These are phyloP conservation scores for Vitis rupestris DNA, from an alignment of 164 flowering plant genomes.

Conservation along the genomic window DNA sequence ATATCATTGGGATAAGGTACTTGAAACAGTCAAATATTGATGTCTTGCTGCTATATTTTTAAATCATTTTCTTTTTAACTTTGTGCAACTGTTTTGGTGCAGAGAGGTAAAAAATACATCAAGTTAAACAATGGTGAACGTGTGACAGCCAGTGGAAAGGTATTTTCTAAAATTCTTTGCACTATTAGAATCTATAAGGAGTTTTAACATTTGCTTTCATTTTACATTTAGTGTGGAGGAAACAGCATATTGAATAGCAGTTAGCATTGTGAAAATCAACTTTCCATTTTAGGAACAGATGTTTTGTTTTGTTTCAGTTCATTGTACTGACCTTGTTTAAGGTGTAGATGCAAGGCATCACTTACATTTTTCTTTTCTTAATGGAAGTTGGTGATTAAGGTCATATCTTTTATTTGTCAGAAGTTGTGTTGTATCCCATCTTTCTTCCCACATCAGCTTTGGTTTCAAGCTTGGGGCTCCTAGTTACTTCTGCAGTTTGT, in stretches of 20 bases:
- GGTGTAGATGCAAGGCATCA: no score
- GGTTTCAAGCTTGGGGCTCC: no score
- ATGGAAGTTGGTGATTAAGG: no score
- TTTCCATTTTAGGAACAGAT: no score
- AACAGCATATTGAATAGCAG: background rate
- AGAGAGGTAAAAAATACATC: constrained; percentile 86
- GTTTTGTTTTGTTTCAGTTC: no score
- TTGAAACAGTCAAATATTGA: constrained; percentile 1
- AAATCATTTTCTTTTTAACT: constrained; percentile 1
- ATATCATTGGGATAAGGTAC: constrained; percentile 96
- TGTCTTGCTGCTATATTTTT: background rate
- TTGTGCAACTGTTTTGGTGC: constrained; percentile 26
- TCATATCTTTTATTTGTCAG: no score
- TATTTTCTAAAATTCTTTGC: constrained; percentile 14
- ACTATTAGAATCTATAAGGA: background rate
- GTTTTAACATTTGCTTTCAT: background rate
- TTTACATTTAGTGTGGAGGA: background rate
- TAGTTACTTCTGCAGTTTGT: no score
- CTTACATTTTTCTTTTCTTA: no score
- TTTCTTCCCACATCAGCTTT: no score
- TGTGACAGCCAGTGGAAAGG: constrained; percentile 96
- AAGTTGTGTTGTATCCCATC: no score
- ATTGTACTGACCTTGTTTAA: no score
- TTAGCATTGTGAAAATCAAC: background rate
- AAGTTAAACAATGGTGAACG: constrained; percentile 90